These are phyloP conservation scores for Botrytis sinoallii DNA, from an alignment of 2,329 filamentous ascomycete species.

Conservation along the genomic window DNA sequence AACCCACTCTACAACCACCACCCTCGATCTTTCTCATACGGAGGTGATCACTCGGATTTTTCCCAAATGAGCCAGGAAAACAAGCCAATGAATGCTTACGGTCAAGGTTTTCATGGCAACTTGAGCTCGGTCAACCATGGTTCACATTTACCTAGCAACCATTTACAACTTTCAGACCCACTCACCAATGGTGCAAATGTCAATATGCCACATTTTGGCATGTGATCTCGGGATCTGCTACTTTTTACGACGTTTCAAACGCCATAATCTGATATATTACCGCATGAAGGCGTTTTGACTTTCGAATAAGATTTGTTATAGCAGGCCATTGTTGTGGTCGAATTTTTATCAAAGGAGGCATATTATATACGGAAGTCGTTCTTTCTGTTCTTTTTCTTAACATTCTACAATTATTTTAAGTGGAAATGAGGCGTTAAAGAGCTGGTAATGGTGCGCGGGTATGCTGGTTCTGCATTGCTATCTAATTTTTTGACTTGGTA, in stretches of 20 bases:
- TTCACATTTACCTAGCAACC: conserved; percentile 8
- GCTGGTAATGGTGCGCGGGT: neutral
- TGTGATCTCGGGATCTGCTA: conserved; percentile 20
- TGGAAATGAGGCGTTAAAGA: conserved; percentile 13
- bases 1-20: conserved; percentile 36
- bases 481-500: conserved; percentile 25
- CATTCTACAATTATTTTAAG: conserved; percentile 11
- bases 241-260: neutral
- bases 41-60: conserved; percentile 14
- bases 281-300: conserved; percentile 7
- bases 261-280: neutral
- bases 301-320: conserved; percentile 12
- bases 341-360: conserved; percentile 7
- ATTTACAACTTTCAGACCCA: conserved; percentile 17
- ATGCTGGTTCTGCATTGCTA: conserved; percentile 23
- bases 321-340: conserved; percentile 4
- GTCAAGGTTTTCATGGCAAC: conserved; percentile 23
- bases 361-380: conserved; percentile 6
- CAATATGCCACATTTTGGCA: conserved; percentile 22
- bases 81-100: conserved; percentile 16
- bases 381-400: conserved; percentile 2
- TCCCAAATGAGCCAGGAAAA: neutral
- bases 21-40: conserved; percentile 26
- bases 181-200: conserved; percentile 10
- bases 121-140: conserved; percentile 24